Percentiles rank a stretch among this genome's conserved stretches.
phyloP scores from a whole-genome alignment of 345 rosid genomes.

The Linum usitatissimum region DNA sequence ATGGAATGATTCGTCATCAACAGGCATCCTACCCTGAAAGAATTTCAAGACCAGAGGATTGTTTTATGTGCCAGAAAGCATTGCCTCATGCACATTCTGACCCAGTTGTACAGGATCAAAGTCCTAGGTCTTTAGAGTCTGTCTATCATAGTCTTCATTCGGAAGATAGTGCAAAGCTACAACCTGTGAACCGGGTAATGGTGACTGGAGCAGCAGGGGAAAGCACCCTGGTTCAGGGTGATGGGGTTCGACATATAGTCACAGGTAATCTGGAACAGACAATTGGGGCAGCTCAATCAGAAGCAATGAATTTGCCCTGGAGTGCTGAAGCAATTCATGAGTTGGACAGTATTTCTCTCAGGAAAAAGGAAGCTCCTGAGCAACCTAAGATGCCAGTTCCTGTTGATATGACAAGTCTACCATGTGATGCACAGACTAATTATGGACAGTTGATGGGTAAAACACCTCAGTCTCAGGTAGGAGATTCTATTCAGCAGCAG shows the following conservation, averaged over 20 bases:
- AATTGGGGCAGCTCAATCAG: slow-evolving; percentile 20
- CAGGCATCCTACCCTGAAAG: slow-evolving; percentile 30
- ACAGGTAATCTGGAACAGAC: slow-evolving; percentile 27
- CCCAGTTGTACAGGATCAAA: slow-evolving; percentile 31
- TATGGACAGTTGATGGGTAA: slow-evolving; percentile 19
- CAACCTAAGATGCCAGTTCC: slow-evolving; percentile 22
- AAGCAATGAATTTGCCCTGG: slow-evolving; percentile 19
- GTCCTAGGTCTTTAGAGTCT: slow-evolving; percentile 18
- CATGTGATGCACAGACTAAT: slow-evolving; percentile 20
- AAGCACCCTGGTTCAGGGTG: not conserved
- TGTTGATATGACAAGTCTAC: slow-evolving; percentile 16
- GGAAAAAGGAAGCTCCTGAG: slow-evolving; percentile 24
- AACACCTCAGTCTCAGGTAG: slow-evolving; percentile 22
- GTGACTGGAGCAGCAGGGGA: slow-evolving; percentile 29
- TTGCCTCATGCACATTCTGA: slow-evolving; percentile 69
- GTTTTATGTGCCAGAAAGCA: slow-evolving; percentile 52
- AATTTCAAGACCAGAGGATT: slow-evolving; percentile 35
- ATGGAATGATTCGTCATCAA: slow-evolving; percentile 32
- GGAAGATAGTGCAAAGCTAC: slow-evolving; percentile 27
- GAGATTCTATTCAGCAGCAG: slow-evolving; percentile 22
- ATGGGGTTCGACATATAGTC: slow-evolving; percentile 13
- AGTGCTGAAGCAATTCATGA: slow-evolving; percentile 22
- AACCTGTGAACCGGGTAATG: slow-evolving; percentile 19
- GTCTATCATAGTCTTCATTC: slow-evolving; percentile 36
- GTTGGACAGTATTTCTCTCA: slow-evolving; percentile 10